Base-by-base conservation (phyloP, 352 stramenopile genomes). In the Plasmopara viticola region DNA sequence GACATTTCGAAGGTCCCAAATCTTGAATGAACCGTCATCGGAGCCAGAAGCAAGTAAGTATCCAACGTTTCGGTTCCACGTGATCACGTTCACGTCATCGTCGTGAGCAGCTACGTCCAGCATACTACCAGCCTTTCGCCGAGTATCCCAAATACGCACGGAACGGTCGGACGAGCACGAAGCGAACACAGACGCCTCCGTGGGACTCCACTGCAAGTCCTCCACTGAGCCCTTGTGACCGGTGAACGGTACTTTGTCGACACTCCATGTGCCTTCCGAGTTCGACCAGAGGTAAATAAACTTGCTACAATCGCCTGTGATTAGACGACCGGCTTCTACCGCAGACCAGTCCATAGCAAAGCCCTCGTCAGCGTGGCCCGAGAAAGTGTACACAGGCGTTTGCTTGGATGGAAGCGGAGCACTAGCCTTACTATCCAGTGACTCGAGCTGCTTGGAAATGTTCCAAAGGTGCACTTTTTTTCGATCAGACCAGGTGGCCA, bases 81-180 rank as follows among this genome's bases (percentile, higher is more conserved):
- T 88, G 58, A 99, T 96, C 28, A 99, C 96, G 74, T 99, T 99
- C 29, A 99, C 95, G 70, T 99, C 97, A 38, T 95, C 74, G 42
- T 95, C 85, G 62, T 98, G 94, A 25, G 94, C 92, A 39, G 91
- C 70, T 46, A 97, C 78, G 51, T 90, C 87, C 44, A 99, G 66
- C 93, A 98, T 98, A 54, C 90, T 87, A 53, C 86, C 80, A 25
- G 73, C 77, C 62, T 95, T 94, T 66, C 93, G 93, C 48, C 97
- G 75, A 33, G 90, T 96, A 69, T 99, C 97, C 89, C 97, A 99
- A 62, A 99, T 98, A 48, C 89, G 84, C 34, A 99, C 78, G 9
- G 87, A 96, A 38, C 80, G 84, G 66, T 98, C 95, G 9, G 92
- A 90, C 56, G 95, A 97, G 53, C 87, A 97, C 9, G 93, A 96